phyloP scores from a whole-genome alignment of 2,329 filamentous ascomycete species.

The Botrytis tulipae region DNA sequence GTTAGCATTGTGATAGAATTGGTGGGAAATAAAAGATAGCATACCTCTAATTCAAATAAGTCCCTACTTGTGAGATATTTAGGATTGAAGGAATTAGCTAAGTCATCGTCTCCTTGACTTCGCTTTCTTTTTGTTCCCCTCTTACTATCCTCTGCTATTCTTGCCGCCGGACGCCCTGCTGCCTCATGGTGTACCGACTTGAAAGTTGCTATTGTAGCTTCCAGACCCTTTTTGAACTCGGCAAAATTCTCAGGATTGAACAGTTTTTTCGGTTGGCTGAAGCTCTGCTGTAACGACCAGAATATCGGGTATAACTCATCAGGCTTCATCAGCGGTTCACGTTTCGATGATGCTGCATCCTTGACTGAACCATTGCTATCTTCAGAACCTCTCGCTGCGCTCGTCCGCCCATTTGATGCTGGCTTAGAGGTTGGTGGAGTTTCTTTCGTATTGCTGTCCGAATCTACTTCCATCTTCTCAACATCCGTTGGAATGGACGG shows the following conservation, averaged over 20 bases:
- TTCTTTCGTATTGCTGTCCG: conserved; percentile 40
- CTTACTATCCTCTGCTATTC: conserved; percentile 60
- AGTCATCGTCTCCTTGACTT: conserved; percentile 57
- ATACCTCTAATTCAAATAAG: conserved; percentile 89
- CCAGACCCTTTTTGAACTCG: conserved; percentile 61
- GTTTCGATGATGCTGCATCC: conserved; percentile 40
- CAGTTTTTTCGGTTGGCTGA: conserved; percentile 82
- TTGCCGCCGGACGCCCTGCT: conserved; percentile 48
- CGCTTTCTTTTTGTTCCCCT: conserved; percentile 70
- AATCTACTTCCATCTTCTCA: conserved; percentile 68
- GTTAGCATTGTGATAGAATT: conserved; percentile 29
- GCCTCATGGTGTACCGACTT: conserved; percentile 58
- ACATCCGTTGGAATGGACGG: conserved; percentile 39
- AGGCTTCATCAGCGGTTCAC: conserved; percentile 57
- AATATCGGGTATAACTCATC: conserved; percentile 84
- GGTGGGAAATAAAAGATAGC: conserved; percentile 28
- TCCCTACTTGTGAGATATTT: conserved; percentile 98
- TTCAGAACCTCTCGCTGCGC: conserved; percentile 34
- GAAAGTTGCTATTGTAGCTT: conserved; percentile 70
- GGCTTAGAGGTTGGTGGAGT: conserved; percentile 19
- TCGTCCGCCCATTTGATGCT: conserved; percentile 18
- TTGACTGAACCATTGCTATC: conserved; percentile 42
- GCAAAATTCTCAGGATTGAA: conserved; percentile 70
- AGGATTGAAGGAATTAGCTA: conserved; percentile 81
- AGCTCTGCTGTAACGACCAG: conserved; percentile 88